Percentiles rank a stretch among this genome's conserved stretches.
These are phyloP conservation scores for Arthrobotrys sinensis DNA, from an alignment of 2,329 filamentous ascomycete species.

Conservation along the genomic window DNA sequence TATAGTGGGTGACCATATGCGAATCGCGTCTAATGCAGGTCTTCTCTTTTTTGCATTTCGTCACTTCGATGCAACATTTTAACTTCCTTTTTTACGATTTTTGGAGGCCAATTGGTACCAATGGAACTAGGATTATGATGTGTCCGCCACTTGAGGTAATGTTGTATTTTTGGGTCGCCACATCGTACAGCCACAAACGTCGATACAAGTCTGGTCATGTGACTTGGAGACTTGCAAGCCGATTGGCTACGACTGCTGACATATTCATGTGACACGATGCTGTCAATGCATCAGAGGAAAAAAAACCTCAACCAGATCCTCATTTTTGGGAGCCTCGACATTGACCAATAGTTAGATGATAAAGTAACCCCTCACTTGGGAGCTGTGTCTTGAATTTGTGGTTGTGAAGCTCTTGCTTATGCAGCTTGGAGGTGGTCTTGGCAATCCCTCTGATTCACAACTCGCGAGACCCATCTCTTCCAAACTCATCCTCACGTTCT, in stretches of 20 bases:
- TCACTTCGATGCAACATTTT: too few species aligned
- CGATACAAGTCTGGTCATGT: constrained; percentile 1
- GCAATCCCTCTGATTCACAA: constrained; percentile 49
- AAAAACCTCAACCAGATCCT: constrained; percentile 10
- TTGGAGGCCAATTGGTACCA: too few species aligned
- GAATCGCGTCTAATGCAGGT: too few species aligned
- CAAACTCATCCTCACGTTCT: constrained; percentile 25
- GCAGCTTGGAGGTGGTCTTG: constrained; percentile 33
- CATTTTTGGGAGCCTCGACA: neutral
- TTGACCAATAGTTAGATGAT: constrained; percentile 4
- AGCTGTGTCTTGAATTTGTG: neutral
- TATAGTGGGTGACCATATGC: too few species aligned
- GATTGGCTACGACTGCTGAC: neutral
- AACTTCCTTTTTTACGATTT: too few species aligned
- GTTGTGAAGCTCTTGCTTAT: constrained; percentile 17
- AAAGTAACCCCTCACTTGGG: constrained; percentile 9
- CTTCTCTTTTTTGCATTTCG: too few species aligned
- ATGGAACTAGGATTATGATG: too few species aligned
- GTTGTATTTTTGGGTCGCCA: too few species aligned
- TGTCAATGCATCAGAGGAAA: neutral
- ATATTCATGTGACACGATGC: neutral
- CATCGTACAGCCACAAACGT: neutral
- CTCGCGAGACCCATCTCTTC: constrained; percentile 39
- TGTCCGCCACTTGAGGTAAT: too few species aligned
- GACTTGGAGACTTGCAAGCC: neutral